Conservation (phyloP, 1,284 basidiomycete species). For the Cryptococcus sp. region DNA sequence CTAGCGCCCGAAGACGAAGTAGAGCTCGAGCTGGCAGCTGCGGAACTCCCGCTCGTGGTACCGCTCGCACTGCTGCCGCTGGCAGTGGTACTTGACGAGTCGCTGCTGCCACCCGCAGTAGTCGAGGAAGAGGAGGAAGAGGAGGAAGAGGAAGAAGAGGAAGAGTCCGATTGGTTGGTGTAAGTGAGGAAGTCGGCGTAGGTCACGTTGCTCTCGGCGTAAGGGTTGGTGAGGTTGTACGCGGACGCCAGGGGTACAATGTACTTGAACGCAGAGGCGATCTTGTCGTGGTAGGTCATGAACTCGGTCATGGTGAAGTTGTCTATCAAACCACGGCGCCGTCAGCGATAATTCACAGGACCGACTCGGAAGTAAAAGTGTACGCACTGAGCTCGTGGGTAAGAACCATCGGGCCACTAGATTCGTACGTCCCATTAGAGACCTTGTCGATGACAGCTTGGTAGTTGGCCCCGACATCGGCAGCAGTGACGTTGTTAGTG, state of each 20-base stretch:
- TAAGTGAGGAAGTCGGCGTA: slow-evolving; percentile 42
- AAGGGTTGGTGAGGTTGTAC: slow-evolving; percentile 54
- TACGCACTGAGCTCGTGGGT: slow-evolving; percentile 54
- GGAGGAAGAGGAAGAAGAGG: slow-evolving; percentile 1
- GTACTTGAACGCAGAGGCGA: slow-evolving; percentile 48
- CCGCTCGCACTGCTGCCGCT: slow-evolving; percentile 1
- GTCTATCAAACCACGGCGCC: slow-evolving; percentile 22
- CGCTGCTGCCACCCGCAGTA: background rate
- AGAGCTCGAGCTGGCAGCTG: background rate
- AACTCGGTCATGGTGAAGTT: slow-evolving; percentile 52
- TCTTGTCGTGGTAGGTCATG: slow-evolving; percentile 41
- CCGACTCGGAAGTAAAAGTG: too few species aligned
- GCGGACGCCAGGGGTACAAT: slow-evolving; percentile 51
- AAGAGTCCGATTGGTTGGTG: slow-evolving; percentile 14
- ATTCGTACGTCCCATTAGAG: slow-evolving; percentile 47
- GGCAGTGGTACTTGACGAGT: background rate
- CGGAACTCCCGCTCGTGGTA: background rate
- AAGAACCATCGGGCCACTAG: slow-evolving; percentile 54
- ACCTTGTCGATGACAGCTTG: slow-evolving; percentile 50
- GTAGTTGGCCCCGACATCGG: slow-evolving; percentile 55
- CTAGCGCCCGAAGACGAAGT: background rate
- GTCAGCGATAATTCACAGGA: background rate
- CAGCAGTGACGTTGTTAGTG: slow-evolving; percentile 42
- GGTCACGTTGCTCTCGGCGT: slow-evolving; percentile 53
- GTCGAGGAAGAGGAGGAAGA: background rate